phyloP scores from a whole-genome alignment of 768 basidiomycete species.

The Ramaria rubella region DNA sequence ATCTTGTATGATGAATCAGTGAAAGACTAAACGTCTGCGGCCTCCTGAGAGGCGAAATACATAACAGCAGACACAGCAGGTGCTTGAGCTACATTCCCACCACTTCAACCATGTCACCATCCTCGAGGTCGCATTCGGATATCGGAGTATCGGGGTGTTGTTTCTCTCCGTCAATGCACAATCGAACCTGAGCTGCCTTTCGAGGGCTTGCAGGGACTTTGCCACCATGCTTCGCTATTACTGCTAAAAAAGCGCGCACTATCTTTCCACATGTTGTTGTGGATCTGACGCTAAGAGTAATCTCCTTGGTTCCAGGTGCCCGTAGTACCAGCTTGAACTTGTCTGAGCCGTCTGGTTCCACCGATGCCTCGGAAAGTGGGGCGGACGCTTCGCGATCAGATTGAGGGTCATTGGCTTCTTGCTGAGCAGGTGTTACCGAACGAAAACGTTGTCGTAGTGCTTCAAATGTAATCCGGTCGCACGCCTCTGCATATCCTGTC shows the following conservation, averaged over 20 bases:
- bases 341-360: slow-evolving; percentile 34
- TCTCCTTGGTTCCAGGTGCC: slow-evolving; percentile 46
- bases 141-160: slow-evolving; percentile 56
- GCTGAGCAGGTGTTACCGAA: slow-evolving; percentile 18
- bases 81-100: slow-evolving; percentile 40
- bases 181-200: slow-evolving; percentile 54
- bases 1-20: not conserved
- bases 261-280: slow-evolving; percentile 74
- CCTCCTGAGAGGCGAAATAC: too few relatives aligned
- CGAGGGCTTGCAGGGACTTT: slow-evolving; percentile 26
- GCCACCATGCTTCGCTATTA: slow-evolving; percentile 17
- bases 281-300: slow-evolving; percentile 62
- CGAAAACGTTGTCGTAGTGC: slow-evolving; percentile 42
- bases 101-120: slow-evolving; percentile 75
- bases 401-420: slow-evolving; percentile 17
- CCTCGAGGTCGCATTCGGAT: slow-evolving; percentile 63
- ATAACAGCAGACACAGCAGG: not conserved
- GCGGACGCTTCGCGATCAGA: slow-evolving; percentile 16
- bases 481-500: slow-evolving; percentile 47
- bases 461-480: slow-evolving; percentile 54
- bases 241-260: slow-evolving; percentile 57
- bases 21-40: not conserved
- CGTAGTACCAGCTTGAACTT: slow-evolving; percentile 64
- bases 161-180: slow-evolving; percentile 76
- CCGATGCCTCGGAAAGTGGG: slow-evolving; percentile 22